phyloP scores from a whole-genome alignment of 1,139 yeast species.

The Zygosaccharomyces pseudobailii region DNA sequence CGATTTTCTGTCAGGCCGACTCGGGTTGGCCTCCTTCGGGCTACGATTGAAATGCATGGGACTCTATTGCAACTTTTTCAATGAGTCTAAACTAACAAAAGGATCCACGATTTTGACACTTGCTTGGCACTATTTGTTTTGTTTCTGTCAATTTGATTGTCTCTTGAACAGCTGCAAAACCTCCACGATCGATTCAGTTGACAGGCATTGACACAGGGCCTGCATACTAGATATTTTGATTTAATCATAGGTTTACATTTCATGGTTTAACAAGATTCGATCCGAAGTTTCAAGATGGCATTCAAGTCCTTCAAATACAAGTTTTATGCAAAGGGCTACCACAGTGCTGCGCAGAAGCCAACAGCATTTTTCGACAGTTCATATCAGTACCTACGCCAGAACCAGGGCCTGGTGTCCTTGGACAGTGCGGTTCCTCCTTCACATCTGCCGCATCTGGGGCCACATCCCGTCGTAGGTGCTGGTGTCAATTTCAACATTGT shows the following conservation, averaged over 20 bases:
- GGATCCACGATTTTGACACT: not conserved
- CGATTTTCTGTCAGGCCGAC: not conserved
- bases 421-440: constrained; percentile 21
- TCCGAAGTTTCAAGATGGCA: constrained; percentile 18
- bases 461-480: constrained; percentile 29
- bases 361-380: constrained; percentile 31
- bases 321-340: constrained; percentile 29
- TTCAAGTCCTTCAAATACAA: constrained; percentile 32
- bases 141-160: not conserved
- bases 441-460: constrained; percentile 14
- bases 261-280: not conserved
- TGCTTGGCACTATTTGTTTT: not conserved
- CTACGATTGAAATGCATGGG: not conserved
- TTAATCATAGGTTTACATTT: not conserved
- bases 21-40: not conserved
- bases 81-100: not conserved
- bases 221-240: not conserved
- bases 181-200: not conserved
- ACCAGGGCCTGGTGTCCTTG: constrained; percentile 25
- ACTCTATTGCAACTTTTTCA: not conserved
- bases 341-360: constrained; percentile 20
- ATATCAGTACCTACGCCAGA: constrained; percentile 29
- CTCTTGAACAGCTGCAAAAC: not conserved
- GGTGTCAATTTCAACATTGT: constrained; percentile 25
- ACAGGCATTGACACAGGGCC: not conserved